phyloP scores from a whole-genome alignment of 805 yeast genomes.

The Teunomyces funiuensis region DNA sequence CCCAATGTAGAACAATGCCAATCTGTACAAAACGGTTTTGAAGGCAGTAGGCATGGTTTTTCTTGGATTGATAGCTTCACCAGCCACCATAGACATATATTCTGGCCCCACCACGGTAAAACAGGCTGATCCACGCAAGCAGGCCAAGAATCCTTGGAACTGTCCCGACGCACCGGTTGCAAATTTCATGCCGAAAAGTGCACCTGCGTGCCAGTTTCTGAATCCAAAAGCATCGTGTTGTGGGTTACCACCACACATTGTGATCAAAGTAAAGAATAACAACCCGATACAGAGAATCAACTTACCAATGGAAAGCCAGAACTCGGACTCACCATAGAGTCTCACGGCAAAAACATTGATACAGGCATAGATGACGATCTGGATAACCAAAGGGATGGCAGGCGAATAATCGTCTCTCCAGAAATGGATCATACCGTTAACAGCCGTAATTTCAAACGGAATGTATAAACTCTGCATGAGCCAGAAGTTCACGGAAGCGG shows the following conservation, averaged over 20 bases:
- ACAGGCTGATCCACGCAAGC: slow-evolving; percentile 62
- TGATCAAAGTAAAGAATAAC: slow-evolving; percentile 69
- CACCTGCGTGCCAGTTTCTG: slow-evolving; percentile 45
- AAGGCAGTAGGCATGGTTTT: slow-evolving; percentile 75
- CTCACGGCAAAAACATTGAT: slow-evolving; percentile 73
- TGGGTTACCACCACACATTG: slow-evolving; percentile 90
- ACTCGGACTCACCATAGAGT: slow-evolving; percentile 80
- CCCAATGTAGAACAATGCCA: slow-evolving; percentile 65
- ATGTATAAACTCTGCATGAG: slow-evolving; percentile 52
- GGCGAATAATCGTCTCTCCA: slow-evolving; percentile 80
- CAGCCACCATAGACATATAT: slow-evolving; percentile 80
- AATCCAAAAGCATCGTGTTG: slow-evolving; percentile 54
- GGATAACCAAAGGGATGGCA: slow-evolving; percentile 66
- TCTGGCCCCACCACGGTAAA: slow-evolving; percentile 88
- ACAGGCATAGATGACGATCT: slow-evolving; percentile 58
- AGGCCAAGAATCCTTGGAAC: slow-evolving; percentile 70
- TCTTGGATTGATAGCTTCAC: slow-evolving; percentile 74
- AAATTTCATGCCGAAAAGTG: slow-evolving; percentile 40
- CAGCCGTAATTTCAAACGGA: slow-evolving; percentile 82
- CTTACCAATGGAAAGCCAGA: slow-evolving; percentile 66
- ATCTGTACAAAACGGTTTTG: slow-evolving; percentile 68
- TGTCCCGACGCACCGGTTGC: slow-evolving; percentile 60
- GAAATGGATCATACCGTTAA: slow-evolving; percentile 72
- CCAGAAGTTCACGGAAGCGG: slow-evolving; percentile 31
- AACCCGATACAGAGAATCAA: slow-evolving; percentile 70